Conservation (phyloP, 345 rosid genomes). For the Hibiscus trionum region DNA sequence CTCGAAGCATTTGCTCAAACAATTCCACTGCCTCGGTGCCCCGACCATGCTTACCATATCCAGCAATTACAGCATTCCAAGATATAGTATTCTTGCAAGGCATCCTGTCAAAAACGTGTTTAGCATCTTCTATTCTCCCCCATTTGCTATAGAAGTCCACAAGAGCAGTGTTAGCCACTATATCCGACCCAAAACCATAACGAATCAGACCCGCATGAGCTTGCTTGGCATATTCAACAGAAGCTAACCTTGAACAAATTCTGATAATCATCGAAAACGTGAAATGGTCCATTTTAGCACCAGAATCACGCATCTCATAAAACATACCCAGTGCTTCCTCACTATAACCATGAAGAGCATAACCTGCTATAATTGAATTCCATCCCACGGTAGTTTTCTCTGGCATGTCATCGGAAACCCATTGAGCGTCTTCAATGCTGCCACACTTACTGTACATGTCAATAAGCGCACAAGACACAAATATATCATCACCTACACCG, state of each 20-base stretch:
- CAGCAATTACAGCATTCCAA: conserved; percentile 86
- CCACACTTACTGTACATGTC: conserved; percentile 94
- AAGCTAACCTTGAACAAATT: conserved; percentile 64
- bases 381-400: conserved; percentile 78
- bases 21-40: conserved; percentile 62
- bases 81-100: conserved; percentile 60
- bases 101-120: conserved; percentile 53
- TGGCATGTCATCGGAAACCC: conserved; percentile 62
- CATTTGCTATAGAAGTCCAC: conserved; percentile 95
- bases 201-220: conserved; percentile 70
- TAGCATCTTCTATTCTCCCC: conserved; percentile 81
- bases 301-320: conserved; percentile 63
- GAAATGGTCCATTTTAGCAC: conserved; percentile 64
- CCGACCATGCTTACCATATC: conserved; percentile 69
- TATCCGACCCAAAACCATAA: conserved; percentile 59
- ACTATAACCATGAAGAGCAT: conserved; percentile 72
- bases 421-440: conserved; percentile 63
- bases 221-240: conserved; percentile 62
- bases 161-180: conserved; percentile 67
- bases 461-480: conserved; percentile 65
- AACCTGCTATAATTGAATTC: conserved; percentile 71
- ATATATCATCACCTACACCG: conserved; percentile 39
- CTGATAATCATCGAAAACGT: conserved; percentile 67
- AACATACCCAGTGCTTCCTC: conserved; percentile 69
- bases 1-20: conserved; percentile 57